Base-by-base conservation (phyloP, 2,329 filamentous ascomycete species). In the Huntiella moniliformis region DNA sequence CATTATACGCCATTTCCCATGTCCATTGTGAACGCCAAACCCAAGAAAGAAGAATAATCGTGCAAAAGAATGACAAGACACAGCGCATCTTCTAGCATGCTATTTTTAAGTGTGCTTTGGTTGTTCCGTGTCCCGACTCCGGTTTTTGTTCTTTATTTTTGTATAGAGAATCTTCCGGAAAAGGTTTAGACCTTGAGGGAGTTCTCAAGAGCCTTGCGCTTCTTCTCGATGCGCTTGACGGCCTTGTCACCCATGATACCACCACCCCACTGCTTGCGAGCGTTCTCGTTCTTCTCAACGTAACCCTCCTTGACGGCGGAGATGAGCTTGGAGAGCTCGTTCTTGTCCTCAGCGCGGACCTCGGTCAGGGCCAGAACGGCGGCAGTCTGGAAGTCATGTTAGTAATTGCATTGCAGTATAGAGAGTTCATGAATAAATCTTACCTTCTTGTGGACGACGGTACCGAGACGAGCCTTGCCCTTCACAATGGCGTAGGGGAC, bases 371-470 rank as follows among this genome's bases (percentile, higher is more conserved):
- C 91, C 57, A 96, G 75, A 56, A 95, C 91, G 54, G 91, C 91
- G 57, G 91, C 86, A 56, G 91, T 98, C 91, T 85, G 50, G 3
- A 8, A 16, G 31, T 8, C n/a, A 35, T n/a, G 48, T 60, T 56
- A 62, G 59, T 58, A 50, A 58, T 50, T 32, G 41, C 31, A 36
- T 32, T 32, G 34, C 34, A 39, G 51, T 22, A n/a, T 38, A 4
- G 22, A n/a, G 32, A 7, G n/a, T 31, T 15, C 38, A 15, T 13
- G 15, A 43, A 2, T 4, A 11, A 22, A 38, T 54, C 67, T 52
- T 60, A 86, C 82, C 81, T 98, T 98, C 82, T 98, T 95, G 82
- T 98, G 88, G 56, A 98, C 88, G 58, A 98, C 88, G 52, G 91
- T 96, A 58, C 91, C 91, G 60, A 98, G 84, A 71, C 91, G 81